phyloP scores from a whole-genome alignment of 768 basidiomycete genomes.

The Pleurotus salmoneostramineus region DNA sequence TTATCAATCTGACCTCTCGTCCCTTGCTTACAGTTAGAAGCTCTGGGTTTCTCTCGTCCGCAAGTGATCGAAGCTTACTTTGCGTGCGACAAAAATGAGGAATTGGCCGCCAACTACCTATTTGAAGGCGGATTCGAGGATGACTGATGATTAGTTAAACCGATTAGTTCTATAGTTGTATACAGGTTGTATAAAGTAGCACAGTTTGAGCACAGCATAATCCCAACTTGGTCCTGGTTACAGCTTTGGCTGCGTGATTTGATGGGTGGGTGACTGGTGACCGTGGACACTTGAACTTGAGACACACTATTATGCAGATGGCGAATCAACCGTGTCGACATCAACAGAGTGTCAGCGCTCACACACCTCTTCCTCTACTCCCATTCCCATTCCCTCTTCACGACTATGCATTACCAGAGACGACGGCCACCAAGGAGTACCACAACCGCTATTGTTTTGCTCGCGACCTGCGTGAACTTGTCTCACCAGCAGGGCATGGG shows the following conservation, averaged over 20 bases:
- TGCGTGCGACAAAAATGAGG: slow-evolving; percentile 96
- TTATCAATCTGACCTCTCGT: background rate
- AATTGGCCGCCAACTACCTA: slow-evolving; percentile 90
- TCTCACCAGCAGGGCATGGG: slow-evolving; percentile 17
- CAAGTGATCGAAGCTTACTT: slow-evolving; percentile 88
- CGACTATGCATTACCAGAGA: background rate
- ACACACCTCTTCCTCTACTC: background rate
- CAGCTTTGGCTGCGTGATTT: no score
- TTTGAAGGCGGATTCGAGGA: slow-evolving; percentile 73
- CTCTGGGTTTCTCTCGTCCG: slow-evolving; percentile 82
- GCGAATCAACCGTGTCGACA: background rate
- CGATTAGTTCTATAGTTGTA: background rate
- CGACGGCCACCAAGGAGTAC: slow-evolving; percentile 7
- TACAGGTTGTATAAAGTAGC: no score
- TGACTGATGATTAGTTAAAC: background rate
- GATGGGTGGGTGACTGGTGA: no score
- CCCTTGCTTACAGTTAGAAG: slow-evolving; percentile 59
- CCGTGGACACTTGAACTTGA: background rate
- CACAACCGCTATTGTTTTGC: slow-evolving; percentile 10
- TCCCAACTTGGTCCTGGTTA: no score
- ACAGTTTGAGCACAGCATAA: no score
- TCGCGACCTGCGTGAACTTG: slow-evolving; percentile 9
- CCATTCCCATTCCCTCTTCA: background rate
- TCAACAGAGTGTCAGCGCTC: background rate
- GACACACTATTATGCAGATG: background rate